A percentile compares a stretch with the other conserved stretches of the same genome.
phyloP scores from a whole-genome alignment of 768 basidiomycete genomes.

The Exsudoporus frostii region DNA sequence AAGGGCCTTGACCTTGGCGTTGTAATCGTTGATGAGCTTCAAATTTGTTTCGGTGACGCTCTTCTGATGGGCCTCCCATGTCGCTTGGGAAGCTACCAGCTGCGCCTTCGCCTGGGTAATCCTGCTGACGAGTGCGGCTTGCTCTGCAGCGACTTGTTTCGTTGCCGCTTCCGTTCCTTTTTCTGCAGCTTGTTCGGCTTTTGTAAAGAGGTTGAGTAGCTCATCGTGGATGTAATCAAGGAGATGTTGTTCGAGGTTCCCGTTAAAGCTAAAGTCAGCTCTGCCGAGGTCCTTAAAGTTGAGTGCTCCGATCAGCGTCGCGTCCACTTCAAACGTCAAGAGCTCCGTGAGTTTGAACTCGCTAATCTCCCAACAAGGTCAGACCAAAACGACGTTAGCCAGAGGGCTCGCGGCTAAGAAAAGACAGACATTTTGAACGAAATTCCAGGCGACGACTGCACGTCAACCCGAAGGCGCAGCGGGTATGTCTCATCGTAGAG shows the following conservation, averaged over 20 bases:
- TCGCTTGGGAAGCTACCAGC: not conserved
- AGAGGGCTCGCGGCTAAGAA: not conserved
- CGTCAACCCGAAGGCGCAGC: conserved; percentile 1
- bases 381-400: not conserved
- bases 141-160: not conserved
- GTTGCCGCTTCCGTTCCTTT: conserved; percentile 1
- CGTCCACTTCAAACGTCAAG: conserved; percentile 2
- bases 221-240: conserved; percentile 8
- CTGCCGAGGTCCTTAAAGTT: conserved; percentile 5
- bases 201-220: not conserved
- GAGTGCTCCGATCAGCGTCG: conserved; percentile 4
- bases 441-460: conserved; percentile 1
- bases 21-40: not conserved
- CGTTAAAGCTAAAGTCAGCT: conserved; percentile 2
- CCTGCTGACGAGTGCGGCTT: not conserved
- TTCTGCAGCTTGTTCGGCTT: not conserved
- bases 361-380: not conserved
- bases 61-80: not conserved
- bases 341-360: conserved; percentile 4
- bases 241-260: conserved; percentile 6
- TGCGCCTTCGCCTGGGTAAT: not conserved
- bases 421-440: conserved; percentile 3
- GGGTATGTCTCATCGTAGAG: not conserved
- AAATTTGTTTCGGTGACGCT: not conserved
- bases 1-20: not conserved